Base-by-base conservation (phyloP, 2,329 filamentous ascomycete species). In the Xylaria hypoxylon region DNA sequence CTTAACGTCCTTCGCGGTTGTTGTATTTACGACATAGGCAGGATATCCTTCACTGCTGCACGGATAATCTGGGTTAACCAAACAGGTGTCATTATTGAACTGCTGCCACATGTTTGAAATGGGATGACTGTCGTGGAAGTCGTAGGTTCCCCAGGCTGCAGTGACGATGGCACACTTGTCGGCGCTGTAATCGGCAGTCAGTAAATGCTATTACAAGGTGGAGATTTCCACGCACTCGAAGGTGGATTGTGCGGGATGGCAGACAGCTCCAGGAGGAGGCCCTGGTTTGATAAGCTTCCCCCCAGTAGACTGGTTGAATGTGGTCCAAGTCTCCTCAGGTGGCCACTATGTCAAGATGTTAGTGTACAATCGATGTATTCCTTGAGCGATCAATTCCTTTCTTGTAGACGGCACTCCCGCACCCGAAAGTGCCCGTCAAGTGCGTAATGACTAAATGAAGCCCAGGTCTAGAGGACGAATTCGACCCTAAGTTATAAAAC, bases 81-180 rank as follows among this genome's bases (percentile, higher is more conserved):
- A 77, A 72, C 85, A 87, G 13, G 83, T 81, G 74, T 83, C 83
- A 70, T 87, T 85, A 65, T 80, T 79, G 73, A 78, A 85, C 56
- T 84, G 81, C 61, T 84, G 75, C 73, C 72, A 76, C 66, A 78
- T 72, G 67, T 72, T 73, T 56, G 79, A 79, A 63, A 82, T 69
- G 17, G 80, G 80, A 67, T 82, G 71, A 13, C 68, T 66, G 8
- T 75, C 69, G 73, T 83, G 79, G 70, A 79, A 82, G 15, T 76
- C 74, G 50, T 76, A 73, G 44, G 73, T 78, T n/a, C 26, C 33
- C 79, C 79, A 81, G 55, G 70, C 72, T 51, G 70, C 64, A 57
- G 71, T 64, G 8, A 80, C 70, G 11, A 59, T 59, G 17, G 70
- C 59, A 64, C 84, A 85, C 5, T 73, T 59, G 2, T 70, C 62